Percentiles rank a stretch among this genome's conserved stretches.
Conservation (phyloP, 257 asterid genomes). For the Lantana camara region DNA sequence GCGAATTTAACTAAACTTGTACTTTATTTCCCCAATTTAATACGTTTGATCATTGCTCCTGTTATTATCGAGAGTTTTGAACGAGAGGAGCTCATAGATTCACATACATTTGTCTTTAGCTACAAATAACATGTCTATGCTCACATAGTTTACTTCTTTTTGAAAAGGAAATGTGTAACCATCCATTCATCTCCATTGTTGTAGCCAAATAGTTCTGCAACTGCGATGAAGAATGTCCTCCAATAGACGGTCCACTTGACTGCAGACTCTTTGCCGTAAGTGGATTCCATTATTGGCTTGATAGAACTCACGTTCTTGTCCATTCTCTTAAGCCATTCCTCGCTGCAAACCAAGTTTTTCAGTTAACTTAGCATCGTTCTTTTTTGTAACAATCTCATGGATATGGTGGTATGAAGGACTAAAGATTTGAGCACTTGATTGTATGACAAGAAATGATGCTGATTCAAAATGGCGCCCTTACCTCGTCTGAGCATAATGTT, state of each 20-base stretch:
- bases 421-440: no score
- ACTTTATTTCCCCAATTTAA: no score
- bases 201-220: constrained; percentile 78
- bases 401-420: not conserved
- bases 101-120: not conserved
- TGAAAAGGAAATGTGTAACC: constrained; percentile 83
- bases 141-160: constrained; percentile 48
- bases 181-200: constrained; percentile 94
- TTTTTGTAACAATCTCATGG: not conserved
- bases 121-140: not conserved
- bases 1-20: no score
- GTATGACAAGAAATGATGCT: not conserved
- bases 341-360: constrained; percentile 51
- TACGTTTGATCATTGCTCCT: no score
- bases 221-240: constrained; percentile 90
- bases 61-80: no score
- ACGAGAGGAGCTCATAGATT: not conserved
- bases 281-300: constrained; percentile 83
- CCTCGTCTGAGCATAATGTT: constrained; percentile 90
- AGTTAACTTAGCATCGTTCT: constrained; percentile 6
- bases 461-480: constrained; percentile 23
- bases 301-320: constrained; percentile 52
- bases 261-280: constrained; percentile 85
- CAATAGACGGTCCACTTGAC: constrained; percentile 91
- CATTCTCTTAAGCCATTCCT: constrained; percentile 94